Conservation (phyloP, 768 basidiomycete species). For the Hypholoma sublateritium region DNA sequence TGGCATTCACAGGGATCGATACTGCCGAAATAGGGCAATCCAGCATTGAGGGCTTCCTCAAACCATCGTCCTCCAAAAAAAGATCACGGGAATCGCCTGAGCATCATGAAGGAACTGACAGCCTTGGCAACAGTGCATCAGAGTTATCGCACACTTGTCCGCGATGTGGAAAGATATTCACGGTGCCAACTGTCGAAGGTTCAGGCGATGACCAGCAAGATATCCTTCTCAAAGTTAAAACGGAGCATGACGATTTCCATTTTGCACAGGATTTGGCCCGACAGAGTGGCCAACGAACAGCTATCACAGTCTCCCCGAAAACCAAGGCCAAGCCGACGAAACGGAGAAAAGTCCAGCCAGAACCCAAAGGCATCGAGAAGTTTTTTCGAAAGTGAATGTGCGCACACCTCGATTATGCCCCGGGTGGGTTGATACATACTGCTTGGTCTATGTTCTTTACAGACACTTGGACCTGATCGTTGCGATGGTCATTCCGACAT, state of each 20-base stretch:
- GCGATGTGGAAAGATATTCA: constrained; percentile 53
- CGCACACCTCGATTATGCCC: not conserved
- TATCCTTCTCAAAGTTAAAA: constrained; percentile 38
- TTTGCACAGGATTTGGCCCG: constrained; percentile 77
- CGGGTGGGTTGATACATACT: not conserved
- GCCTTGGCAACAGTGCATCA: constrained; percentile 10
- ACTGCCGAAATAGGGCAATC: constrained; percentile 75
- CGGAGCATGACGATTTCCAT: constrained; percentile 90
- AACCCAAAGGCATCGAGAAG: constrained; percentile 37
- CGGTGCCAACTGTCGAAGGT: constrained; percentile 25
- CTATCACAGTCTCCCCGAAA: constrained; percentile 15
- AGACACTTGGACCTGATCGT: not conserved
- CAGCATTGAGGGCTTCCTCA: constrained; percentile 87
- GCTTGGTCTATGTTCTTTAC: not conserved
- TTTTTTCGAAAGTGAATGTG: constrained; percentile 35
- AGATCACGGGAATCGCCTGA: constrained; percentile 31
- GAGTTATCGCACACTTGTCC: constrained; percentile 51
- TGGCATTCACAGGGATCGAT: constrained; percentile 81
- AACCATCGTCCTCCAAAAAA: constrained; percentile 35
- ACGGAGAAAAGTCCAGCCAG: constrained; percentile 24
- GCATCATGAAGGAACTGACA: not conserved
- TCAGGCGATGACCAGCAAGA: constrained; percentile 29
- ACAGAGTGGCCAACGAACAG: constrained; percentile 24
- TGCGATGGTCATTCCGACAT: not conserved
- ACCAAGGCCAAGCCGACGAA: constrained; percentile 25